Base-by-base conservation (phyloP, 257 asterid species). In the Penstemon barbatus region DNA sequence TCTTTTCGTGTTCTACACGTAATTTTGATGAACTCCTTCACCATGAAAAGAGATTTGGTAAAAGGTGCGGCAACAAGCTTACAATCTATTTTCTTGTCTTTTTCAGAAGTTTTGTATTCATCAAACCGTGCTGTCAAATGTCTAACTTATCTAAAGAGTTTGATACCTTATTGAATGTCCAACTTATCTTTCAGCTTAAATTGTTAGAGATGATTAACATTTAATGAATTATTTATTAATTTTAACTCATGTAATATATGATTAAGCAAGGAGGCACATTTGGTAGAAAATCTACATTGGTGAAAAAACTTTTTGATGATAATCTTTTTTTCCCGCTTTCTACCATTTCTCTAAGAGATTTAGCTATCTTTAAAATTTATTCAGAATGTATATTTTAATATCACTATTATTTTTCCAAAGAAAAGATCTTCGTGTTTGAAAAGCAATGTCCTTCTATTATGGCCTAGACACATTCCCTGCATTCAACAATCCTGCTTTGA, bases 1-100 rank as follows among this genome's bases (percentile, higher is more conserved):
- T 84, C 97, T 74, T 84, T 90, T 73, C 89, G 80, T 71, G 77
- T 93, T 58, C 65, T 93, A 62, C 95, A 66, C 82, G 79, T 74
- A 72, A 71, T 86, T 72, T 75, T 88, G 75, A 78, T 78, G 62
- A 73, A 76, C 73, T 76, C 83, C 75, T 77, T 75, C 78, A 64
- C 58, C 78, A 68, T 81, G 82, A 86, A 68, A 79, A 64, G 48
- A 77, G 72, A 50, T 39, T 76, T 61, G 74, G 72, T 55, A 61
- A 65, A 74, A 87, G 99, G 98, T 93, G 68, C 54, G 66, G 65
- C 43, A 56, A 56, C 67, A 52, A 58, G 53, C 80, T 72, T 59
- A 58, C 70, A 56, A 46, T 69, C 70, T 56, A 46, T 74, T 61
- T 61, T 72, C 18, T 57, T 45, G 15, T 46, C 58, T 50, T 61